Evolutionary conservation across 192 early-diverging fungal species (phyloP), one percentile per base, ranked within the genome.

Genomic region (Haplosporangium gracile): DNA sequence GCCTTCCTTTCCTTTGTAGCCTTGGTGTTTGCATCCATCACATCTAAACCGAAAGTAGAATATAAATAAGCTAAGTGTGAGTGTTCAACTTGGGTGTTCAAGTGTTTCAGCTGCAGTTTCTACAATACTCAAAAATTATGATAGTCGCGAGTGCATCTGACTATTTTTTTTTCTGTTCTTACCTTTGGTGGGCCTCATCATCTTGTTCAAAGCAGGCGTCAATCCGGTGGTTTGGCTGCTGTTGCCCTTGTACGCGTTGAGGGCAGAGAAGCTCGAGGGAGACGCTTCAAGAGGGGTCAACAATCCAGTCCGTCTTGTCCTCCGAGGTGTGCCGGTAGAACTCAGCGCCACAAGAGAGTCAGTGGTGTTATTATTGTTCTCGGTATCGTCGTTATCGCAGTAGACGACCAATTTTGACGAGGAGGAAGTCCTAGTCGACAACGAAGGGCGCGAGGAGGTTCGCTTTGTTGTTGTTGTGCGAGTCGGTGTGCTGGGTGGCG

Each of bases 141-240:
- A 76, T 11, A 34, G 1, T 38, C 68, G 26, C 72, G 18, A 13
- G 38, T 29, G 42, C 34, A 32, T 40, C 39, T 29, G 5, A 9
- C 11, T 45, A 10, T 13, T 15, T 45, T 45, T 15, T 45, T 2
- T 45, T 45, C 13, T 51, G 29, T 9, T 45, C 68, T 71, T 42
- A 83, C 81, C 75, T 40, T 79, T 79, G n/a, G 55, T 42, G 16
- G 43, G 43, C 22, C 49, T 74, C 45, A 83, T 53, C 77, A 78
- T 75, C 53, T 72, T 83, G 70, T 79, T 83, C 60, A 83, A 26
- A 11, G 72, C 72, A 42, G 82, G 82, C 20, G 82, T 83, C 65
- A 83, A 65, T 42, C 82, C 82, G 29, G 81, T 83, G 34, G 53
- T 75, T 8, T 78, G 70, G 29, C 51, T 73, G 49, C 6, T 68